Percentiles rank a stretch among this genome's conserved stretches.
phyloP scores from a whole-genome alignment of 2,329 filamentous ascomycete species.

The Fusarium euwallaceae region DNA sequence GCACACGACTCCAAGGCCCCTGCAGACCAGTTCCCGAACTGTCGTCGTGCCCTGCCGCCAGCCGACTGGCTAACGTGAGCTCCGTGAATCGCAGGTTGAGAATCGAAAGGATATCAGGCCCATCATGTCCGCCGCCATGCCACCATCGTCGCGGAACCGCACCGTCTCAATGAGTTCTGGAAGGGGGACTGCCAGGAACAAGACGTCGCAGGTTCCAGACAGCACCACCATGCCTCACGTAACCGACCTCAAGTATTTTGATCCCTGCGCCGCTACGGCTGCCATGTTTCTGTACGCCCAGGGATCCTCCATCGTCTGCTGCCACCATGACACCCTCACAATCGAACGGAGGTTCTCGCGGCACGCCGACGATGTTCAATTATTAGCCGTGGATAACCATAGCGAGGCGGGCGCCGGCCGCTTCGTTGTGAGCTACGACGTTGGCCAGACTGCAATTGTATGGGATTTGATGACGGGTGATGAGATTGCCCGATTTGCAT shows the following conservation, averaged over 20 bases:
- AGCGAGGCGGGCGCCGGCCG: conserved; percentile 89
- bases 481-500: conserved; percentile 91
- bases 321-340: conserved; percentile 91
- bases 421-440: conserved; percentile 93
- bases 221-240: conserved; percentile 64
- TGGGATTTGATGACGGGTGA: conserved; percentile 96
- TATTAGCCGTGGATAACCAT: conserved; percentile 90
- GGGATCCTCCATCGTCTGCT: conserved; percentile 83
- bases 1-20: conserved; percentile 48
- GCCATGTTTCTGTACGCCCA: conserved; percentile 92
- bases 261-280: conserved; percentile 90
- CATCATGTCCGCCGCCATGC: conserved; percentile 68
- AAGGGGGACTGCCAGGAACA: conserved; percentile 65
- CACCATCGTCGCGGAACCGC: conserved; percentile 69
- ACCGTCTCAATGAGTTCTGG: conserved; percentile 71
- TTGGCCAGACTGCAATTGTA: conserved; percentile 90
- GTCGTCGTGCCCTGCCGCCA: conserved; percentile 38
- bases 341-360: conserved; percentile 88
- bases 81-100: conserved; percentile 39
- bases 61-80: conserved; percentile 38
- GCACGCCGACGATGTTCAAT: conserved; percentile 84
- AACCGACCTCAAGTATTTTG: conserved; percentile 72
- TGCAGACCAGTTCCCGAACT: conserved; percentile 39
- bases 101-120: conserved; percentile 53
- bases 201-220: conserved; percentile 60